Evolutionary conservation across 495 filamentous ascomycete species (phyloP), one percentile per base, ranked within the genome.

Genomic region (Aspergillus kassunensis): DNA sequence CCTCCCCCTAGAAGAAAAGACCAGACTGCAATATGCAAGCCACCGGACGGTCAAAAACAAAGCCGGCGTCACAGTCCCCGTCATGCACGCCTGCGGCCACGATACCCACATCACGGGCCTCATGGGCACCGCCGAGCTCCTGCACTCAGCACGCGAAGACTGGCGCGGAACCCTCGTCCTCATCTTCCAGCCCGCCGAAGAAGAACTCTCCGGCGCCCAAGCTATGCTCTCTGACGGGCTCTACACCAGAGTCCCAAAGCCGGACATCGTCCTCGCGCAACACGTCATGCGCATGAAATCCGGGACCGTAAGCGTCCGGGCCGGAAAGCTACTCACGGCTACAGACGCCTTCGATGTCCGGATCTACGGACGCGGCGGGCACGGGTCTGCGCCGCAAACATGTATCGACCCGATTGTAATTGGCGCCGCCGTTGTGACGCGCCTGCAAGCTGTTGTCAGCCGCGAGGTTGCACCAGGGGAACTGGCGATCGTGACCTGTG

Each of bases 31-130:
- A 10, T 86, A 85, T 56, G 76, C 80, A 0, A 83, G 78, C 59
- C 68, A 56, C 15, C 53, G 54, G 6, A 69, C 67, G 51, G 56
- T 62, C 6, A 72, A 72, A 42, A 69, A 77, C 54, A 53, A 53
- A 5, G 64, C 77, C 18, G 82, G 81, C 3, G 47, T 58, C 0
- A 63, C 67, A 37, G 70, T 71, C 36, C 78, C 80, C 0, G 80
- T 83, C 1, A 85, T 85, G 83, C 83, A 86, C 61, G 81, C 84
- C 25, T 86, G 82, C 62, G 83, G 83, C 1, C 83, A 88, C 51
- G 84, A 88, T 54, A 76, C 80, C 55, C 82, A 88, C 58, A 71
- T 84, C 10, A 64, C 76, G 0, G 60, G 57, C 13, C 63, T 86
- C 12, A 64, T 86, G 35, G 81, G 72, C 2, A 70, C 74, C 2